Conservation (phyloP, 805 yeast species). For the Candida vartiovaarae region DNA sequence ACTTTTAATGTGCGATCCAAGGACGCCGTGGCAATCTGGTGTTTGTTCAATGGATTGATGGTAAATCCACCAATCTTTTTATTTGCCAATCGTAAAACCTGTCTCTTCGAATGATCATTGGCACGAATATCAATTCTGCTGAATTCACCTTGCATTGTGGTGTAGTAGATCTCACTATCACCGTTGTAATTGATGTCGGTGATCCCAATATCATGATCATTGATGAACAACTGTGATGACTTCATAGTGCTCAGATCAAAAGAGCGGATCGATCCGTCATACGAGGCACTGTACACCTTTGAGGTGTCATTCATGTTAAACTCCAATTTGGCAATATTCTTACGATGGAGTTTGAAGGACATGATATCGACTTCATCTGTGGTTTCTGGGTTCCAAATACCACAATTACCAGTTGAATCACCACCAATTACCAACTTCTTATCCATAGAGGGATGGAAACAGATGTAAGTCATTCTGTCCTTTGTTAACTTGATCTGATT, state of each 20-base stretch:
- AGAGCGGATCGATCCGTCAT: conserved; percentile 80
- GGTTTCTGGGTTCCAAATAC: conserved; percentile 72
- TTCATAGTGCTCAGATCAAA: conserved; percentile 58
- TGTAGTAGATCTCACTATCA: conserved; percentile 54
- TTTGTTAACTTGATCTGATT: conserved; percentile 60
- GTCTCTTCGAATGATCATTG: conserved; percentile 27
- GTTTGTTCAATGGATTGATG: conserved; percentile 58
- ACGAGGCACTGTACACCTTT: conserved; percentile 63
- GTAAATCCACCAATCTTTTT: conserved; percentile 90
- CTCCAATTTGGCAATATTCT: conserved; percentile 58
- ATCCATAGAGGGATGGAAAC: conserved; percentile 66
- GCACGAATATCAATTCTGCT: conserved; percentile 64
- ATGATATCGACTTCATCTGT: conserved; percentile 44
- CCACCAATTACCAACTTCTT: conserved; percentile 74
- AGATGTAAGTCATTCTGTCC: conserved; percentile 66
- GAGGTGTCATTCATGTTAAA: conserved; percentile 43
- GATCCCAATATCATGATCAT: conserved; percentile 54
- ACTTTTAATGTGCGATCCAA: conserved; percentile 76
- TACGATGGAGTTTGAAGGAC: conserved; percentile 68
- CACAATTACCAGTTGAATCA: conserved; percentile 81
- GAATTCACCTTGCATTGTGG: conserved; percentile 78
- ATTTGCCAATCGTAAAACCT: conserved; percentile 54
- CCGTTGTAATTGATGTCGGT: conserved; percentile 65
- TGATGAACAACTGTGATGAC: conserved; percentile 55
- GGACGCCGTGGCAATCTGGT: conserved; percentile 81